Percentiles rank a stretch among this genome's conserved stretches.
These are phyloP conservation scores for Trametes sp. DNA, from an alignment of 1,284 basidiomycete species.

Conservation along the genomic window DNA sequence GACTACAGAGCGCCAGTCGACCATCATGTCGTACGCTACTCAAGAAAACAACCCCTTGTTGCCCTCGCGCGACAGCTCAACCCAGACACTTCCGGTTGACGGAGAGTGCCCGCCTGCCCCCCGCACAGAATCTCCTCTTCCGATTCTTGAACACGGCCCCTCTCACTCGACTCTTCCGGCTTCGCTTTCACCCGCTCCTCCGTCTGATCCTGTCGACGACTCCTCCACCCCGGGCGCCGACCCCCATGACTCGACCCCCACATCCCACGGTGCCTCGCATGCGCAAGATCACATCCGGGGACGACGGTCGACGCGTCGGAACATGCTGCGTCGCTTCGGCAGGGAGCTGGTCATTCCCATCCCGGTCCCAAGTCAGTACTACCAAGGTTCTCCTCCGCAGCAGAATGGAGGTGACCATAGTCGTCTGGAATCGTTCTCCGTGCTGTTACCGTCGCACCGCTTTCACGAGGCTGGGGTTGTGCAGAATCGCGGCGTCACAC, in stretches of 20 bases:
- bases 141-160: not conserved
- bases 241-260: no score
- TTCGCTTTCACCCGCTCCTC: not conserved
- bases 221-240: not conserved
- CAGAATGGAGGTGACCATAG: no score
- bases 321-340: no score
- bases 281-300: no score
- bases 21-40: no score
- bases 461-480: not conserved
- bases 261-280: no score
- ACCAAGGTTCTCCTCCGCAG: no score
- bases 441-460: not conserved
- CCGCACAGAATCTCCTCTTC: not conserved
- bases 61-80: not conserved
- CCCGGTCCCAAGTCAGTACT: no score
- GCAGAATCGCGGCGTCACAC: not conserved
- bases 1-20: not conserved
- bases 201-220: not conserved
- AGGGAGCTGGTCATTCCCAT: no score
- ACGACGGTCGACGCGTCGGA: not conserved
- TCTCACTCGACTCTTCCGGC: no score
- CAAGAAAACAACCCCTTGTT: no score
- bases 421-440: no score
- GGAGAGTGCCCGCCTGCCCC: not conserved
- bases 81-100: not conserved